phyloP scores from a whole-genome alignment of 208 protist species.

The Trypanosoma rangeli region DNA sequence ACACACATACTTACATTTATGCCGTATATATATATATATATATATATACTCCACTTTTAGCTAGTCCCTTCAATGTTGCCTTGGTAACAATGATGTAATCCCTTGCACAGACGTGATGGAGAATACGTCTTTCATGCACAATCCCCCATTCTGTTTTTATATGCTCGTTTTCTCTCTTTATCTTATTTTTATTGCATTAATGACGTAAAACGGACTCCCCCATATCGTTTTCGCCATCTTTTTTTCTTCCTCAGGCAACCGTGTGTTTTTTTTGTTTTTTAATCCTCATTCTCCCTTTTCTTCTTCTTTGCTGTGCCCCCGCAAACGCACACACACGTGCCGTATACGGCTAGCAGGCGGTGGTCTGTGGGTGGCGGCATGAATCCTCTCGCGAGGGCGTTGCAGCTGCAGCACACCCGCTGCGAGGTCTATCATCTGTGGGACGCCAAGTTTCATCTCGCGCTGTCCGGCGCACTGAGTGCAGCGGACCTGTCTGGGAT shows the following conservation, averaged over 20 bases:
- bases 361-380: neutral
- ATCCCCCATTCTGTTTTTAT: neutral
- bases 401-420: constrained; percentile 52
- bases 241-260: neutral
- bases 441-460: constrained; percentile 47
- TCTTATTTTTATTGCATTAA: neutral
- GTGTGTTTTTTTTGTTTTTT: constrained; percentile 4
- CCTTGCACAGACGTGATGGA: neutral
- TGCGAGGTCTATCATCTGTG: constrained; percentile 64
- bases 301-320: neutral
- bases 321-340: neutral
- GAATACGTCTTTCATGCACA: neutral
- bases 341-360: neutral
- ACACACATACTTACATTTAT: neutral
- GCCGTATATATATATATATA: neutral
- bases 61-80: neutral
- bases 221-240: neutral
- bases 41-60: neutral
- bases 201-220: neutral
- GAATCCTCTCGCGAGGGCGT: constrained; percentile 11
- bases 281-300: neutral
- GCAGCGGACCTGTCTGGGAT: constrained; percentile 39
- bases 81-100: neutral
- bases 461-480: constrained; percentile 44
- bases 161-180: constrained; percentile 1